phyloP scores from a whole-genome alignment of 176 grass and related monocot species.

The Hyparrhenia diplandra region DNA sequence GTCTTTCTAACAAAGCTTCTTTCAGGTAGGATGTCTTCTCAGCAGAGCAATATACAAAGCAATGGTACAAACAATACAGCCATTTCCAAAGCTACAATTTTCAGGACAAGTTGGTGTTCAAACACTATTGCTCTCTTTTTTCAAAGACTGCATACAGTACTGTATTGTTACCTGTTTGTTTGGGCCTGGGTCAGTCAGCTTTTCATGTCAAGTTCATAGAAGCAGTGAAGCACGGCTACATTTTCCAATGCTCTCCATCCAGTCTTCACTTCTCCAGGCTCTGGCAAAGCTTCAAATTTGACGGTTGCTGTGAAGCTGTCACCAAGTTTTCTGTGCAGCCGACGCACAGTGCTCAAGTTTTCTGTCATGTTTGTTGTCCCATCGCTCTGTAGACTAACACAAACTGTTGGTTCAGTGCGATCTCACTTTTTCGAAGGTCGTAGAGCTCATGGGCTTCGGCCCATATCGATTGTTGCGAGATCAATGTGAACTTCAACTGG shows the following conservation, averaged over 20 bases:
- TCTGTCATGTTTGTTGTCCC: constrained; percentile 14
- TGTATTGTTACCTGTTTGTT: neutral
- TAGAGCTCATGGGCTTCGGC: neutral
- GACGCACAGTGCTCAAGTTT: neutral
- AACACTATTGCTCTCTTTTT: neutral
- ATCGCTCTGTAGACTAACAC: neutral
- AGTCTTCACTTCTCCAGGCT: neutral
- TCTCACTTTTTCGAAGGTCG: neutral
- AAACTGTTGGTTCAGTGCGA: too few relatives aligned
- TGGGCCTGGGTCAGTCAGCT: neutral
- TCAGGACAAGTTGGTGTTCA: neutral
- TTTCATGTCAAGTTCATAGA: constrained; percentile 26
- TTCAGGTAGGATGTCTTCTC: neutral
- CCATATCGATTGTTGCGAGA: neutral
- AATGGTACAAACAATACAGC: neutral
- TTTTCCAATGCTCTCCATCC: neutral
- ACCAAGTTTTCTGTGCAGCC: too few relatives aligned
- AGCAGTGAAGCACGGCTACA: neutral
- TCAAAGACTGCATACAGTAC: neutral
- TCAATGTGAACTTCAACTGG: too few relatives aligned
- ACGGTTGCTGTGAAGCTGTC: too few relatives aligned
- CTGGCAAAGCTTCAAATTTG: too few relatives aligned
- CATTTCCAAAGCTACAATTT: constrained; percentile 5
- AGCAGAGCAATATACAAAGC: neutral
- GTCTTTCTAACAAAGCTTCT: constrained; percentile 33